These are phyloP conservation scores for Edhazardia aedis DNA, from an alignment of 371 early-diverging fungal genomes.

Conservation along the genomic window DNA sequence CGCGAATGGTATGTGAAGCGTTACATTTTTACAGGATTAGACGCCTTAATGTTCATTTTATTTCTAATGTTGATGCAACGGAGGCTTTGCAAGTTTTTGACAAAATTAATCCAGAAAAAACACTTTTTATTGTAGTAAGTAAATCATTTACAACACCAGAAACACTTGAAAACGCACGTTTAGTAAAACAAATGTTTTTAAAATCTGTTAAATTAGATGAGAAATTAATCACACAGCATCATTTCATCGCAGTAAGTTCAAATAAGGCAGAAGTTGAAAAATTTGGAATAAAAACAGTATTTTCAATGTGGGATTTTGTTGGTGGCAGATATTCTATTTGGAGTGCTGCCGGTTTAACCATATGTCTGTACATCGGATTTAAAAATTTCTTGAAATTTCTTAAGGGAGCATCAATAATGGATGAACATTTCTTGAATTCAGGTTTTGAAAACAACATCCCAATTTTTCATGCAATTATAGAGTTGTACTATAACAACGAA, in stretches of 20 bases:
- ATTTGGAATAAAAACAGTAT: slow-evolving; percentile 86
- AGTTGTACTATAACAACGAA: slow-evolving; percentile 90
- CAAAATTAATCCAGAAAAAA: slow-evolving; percentile 60
- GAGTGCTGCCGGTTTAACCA: slow-evolving; percentile 89
- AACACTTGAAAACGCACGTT: slow-evolving; percentile 79
- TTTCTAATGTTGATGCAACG: slow-evolving; percentile 89
- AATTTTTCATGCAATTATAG: slow-evolving; percentile 67
- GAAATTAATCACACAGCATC: slow-evolving; percentile 49
- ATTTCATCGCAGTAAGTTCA: slow-evolving; percentile 90
- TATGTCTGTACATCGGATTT: slow-evolving; percentile 72
- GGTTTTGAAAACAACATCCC: slow-evolving; percentile 70
- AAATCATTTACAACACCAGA: slow-evolving; percentile 97
- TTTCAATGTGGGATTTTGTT: slow-evolving; percentile 98
- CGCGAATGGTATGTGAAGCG: slow-evolving; percentile 88
- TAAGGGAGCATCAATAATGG: slow-evolving; percentile 77
- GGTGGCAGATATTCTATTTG: slow-evolving; percentile 96
- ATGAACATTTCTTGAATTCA: slow-evolving; percentile 65
- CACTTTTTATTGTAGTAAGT: slow-evolving; percentile 79
- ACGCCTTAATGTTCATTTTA: slow-evolving; percentile 63
- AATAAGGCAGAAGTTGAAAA: slow-evolving; percentile 65
- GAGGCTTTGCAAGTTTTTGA: slow-evolving; percentile 70
- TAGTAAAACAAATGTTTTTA: slow-evolving; percentile 50
- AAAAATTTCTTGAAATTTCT: slow-evolving; percentile 74
- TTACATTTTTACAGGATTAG: slow-evolving; percentile 59
- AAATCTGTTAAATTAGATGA: not conserved